phyloP scores from a whole-genome alignment of 164 flowering plant genomes.

The Umbilicus rupestris region DNA sequence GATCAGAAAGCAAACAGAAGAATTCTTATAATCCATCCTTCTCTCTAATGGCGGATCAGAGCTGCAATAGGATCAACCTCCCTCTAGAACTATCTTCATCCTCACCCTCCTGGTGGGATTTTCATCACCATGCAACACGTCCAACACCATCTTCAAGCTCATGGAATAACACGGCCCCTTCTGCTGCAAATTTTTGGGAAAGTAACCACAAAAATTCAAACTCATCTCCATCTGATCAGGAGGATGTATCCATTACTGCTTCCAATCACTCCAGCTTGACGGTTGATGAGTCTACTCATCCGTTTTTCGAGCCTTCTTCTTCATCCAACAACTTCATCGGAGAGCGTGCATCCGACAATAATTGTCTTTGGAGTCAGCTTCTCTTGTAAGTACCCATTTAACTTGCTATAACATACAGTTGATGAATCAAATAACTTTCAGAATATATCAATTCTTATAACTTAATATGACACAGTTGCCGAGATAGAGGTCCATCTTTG shows the following conservation, averaged over 20 bases:
- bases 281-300: not conserved
- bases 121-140: constrained; percentile 8
- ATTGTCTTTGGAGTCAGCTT: constrained; percentile 3
- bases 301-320: constrained; percentile 2
- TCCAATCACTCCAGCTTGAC: constrained; percentile 6
- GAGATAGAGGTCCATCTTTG: no score
- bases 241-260: not conserved
- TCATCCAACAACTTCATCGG: constrained; percentile 1
- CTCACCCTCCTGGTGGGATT: not conserved
- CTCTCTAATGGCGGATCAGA: not conserved
- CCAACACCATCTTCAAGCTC: not conserved
- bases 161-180: not conserved
- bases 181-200: not conserved
- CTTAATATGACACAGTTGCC: no score
- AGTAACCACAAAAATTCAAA: not conserved
- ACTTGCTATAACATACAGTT: no score
- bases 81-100: not conserved
- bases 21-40: not conserved
- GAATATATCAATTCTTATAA: no score
- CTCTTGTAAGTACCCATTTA: constrained; percentile 3
- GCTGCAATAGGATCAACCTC: not conserved
- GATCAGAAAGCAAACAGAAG: not conserved
- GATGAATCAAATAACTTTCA: no score
- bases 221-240: constrained; percentile 2
- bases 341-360: not conserved